Base-by-base conservation (phyloP, 495 filamentous ascomycete species). In the Penicillium cosmopolitanum region DNA sequence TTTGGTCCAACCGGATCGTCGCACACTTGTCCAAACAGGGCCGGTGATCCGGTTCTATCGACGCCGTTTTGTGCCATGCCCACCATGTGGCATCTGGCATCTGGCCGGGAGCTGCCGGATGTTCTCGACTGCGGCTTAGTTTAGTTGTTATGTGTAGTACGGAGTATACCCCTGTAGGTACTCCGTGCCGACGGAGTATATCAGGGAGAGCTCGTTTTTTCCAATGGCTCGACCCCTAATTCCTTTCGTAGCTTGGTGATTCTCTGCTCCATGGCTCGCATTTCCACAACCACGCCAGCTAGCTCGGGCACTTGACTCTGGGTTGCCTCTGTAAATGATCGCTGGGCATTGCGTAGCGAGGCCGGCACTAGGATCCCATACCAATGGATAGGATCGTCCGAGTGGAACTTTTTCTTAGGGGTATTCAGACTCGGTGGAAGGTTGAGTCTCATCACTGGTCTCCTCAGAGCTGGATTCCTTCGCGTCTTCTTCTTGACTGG, bases 281-380 rank as follows among this genome's bases (percentile, higher is more conserved):
- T 86, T 75, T 96, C 87, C 44, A 86, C 80, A 3, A 87, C 81
- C 1, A 91, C 74, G 38, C 67, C 75, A 19, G 75, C 77, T 61
- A 84, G 52, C 40, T 72, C 67, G 0, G 76, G 68, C 28, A 82
- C 57, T 15, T 60, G 50, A 35, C 63, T 61, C 19, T 72, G 66
- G 9, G 80, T 66, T 15, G 68, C 80, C 18, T 65, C 66, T 11
- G 67, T 76, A 51, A 84, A 84, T 21, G 69, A 74, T 38, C 63
- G 72, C 68, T 90, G 88, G 0, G 88, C 87, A 21, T 67, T 74
- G 51, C 86, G 83, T 40, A 92, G 77, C 7, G 85, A 71, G 25
- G 72, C 72, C 0, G 89, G 85, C 9, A 85, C 80, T 1, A 91
- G 72, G 36, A 91, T 80, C 5, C 89, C 89, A 68, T 88, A 91